These are phyloP conservation scores for Tagetes patula DNA, from an alignment of 129 eudicot genomes.

Conservation along the genomic window DNA sequence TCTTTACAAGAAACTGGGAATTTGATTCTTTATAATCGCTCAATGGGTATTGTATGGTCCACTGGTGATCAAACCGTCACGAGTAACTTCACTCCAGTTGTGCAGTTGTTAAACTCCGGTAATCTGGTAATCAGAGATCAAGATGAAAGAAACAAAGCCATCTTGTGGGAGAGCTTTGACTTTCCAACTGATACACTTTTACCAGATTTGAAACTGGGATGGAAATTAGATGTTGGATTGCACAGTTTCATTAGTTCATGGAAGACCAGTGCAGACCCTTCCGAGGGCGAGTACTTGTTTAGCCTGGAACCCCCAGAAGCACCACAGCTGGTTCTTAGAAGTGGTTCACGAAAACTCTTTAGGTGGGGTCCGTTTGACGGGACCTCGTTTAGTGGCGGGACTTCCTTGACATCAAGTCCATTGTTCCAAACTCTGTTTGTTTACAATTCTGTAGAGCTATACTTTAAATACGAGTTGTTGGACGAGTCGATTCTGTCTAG, in stretches of 20 bases:
- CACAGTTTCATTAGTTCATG: slow-evolving; percentile 43
- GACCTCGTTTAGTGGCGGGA: slow-evolving; percentile 37
- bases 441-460: slow-evolving; percentile 26
- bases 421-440: slow-evolving; percentile 24
- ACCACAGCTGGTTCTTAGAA: slow-evolving; percentile 40
- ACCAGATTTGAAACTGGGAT: slow-evolving; percentile 46
- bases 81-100: slow-evolving; percentile 15
- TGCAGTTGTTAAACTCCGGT: slow-evolving; percentile 42
- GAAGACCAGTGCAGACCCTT: slow-evolving; percentile 43
- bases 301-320: slow-evolving; percentile 34
- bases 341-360: slow-evolving; percentile 12
- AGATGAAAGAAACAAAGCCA: slow-evolving; percentile 14
- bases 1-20: slow-evolving; percentile 25
- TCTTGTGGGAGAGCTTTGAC: slow-evolving; percentile 42
- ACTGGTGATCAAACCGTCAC: slow-evolving; percentile 8
- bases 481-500: slow-evolving; percentile 39
- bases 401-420: slow-evolving; percentile 26
- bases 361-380: slow-evolving; percentile 63
- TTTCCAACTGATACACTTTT: slow-evolving; percentile 43
- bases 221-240: slow-evolving; percentile 28
- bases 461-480: slow-evolving; percentile 29
- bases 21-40: slow-evolving; percentile 23
- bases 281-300: slow-evolving; percentile 36
- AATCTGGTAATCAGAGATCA: slow-evolving; percentile 47
- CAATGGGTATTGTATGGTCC: slow-evolving; percentile 29